Percentiles rank a stretch among this genome's conserved stretches.
Conservation (phyloP, 2,329 filamentous ascomycete species). For the Botryotinia calthae region DNA sequence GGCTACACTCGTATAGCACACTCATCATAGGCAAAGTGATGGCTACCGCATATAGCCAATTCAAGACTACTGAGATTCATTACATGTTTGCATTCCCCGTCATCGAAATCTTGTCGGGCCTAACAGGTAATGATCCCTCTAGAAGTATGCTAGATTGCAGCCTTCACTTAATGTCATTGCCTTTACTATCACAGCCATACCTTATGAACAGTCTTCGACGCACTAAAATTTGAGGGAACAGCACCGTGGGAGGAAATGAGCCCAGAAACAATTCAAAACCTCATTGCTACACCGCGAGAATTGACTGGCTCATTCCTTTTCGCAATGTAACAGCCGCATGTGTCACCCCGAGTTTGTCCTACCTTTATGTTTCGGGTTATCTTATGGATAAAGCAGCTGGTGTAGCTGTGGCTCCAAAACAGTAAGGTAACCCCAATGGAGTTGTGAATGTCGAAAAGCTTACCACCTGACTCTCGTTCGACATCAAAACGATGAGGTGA, state of each 20-base stretch:
- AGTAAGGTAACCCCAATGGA: background rate
- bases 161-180: background rate
- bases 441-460: background rate
- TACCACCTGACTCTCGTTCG: background rate
- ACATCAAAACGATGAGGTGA: background rate
- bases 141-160: background rate
- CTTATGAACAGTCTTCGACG: background rate
- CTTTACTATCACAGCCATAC: background rate
- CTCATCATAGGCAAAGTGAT: background rate
- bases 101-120: background rate
- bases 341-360: conserved; percentile 3
- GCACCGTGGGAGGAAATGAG: background rate
- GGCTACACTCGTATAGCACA: background rate
- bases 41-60: background rate
- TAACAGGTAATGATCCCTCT: background rate
- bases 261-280: background rate
- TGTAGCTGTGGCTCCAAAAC: background rate
- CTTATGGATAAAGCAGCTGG: background rate
- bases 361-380: background rate
- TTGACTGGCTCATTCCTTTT: background rate
- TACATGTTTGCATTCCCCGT: background rate
- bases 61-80: background rate
- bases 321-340: conserved; percentile 13
- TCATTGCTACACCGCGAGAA: background rate
- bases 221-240: background rate